Percentiles rank a stretch among this genome's conserved stretches.
Evolutionary conservation across 208 protist species (phyloP).

Genomic region (Leishmania mexicana): DNA sequence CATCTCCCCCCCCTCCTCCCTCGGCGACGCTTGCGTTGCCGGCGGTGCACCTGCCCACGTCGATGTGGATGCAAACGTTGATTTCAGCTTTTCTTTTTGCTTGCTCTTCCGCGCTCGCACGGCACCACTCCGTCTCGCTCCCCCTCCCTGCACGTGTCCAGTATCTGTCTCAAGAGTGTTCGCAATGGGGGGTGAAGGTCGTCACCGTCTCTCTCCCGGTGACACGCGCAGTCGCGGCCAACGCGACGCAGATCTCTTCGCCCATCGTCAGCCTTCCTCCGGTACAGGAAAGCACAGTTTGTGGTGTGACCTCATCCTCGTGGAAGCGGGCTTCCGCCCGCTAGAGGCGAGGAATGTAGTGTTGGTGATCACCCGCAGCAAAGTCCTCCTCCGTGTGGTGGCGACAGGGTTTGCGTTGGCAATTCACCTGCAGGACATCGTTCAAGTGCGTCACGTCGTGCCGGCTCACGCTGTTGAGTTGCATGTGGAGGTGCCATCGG

Average conservation of each 20-base stretch:
- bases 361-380: constrained; percentile 36
- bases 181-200: neutral
- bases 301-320: constrained; percentile 49
- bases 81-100: neutral
- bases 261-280: neutral
- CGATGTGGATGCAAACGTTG: neutral
- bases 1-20: neutral
- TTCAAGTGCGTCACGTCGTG: constrained; percentile 16
- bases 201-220: neutral
- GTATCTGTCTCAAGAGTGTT: neutral
- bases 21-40: neutral
- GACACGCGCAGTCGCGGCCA: constrained; percentile 13
- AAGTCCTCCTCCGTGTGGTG: constrained; percentile 48
- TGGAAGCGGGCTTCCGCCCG: constrained; percentile 47
- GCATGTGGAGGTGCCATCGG: constrained; percentile 22
- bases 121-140: neutral
- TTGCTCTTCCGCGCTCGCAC: neutral
- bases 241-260: constrained; percentile 6
- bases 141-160: neutral
- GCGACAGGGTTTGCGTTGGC: constrained; percentile 58
- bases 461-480: constrained; percentile 30
- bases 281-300: constrained; percentile 32
- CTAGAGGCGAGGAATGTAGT: constrained; percentile 46
- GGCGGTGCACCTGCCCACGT: neutral
- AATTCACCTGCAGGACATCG: constrained; percentile 39